Percentiles rank a stretch among this genome's conserved stretches.
Evolutionary conservation across 768 basidiomycete genomes (phyloP).

Genomic region (Xerocomellus amylosporus): DNA sequence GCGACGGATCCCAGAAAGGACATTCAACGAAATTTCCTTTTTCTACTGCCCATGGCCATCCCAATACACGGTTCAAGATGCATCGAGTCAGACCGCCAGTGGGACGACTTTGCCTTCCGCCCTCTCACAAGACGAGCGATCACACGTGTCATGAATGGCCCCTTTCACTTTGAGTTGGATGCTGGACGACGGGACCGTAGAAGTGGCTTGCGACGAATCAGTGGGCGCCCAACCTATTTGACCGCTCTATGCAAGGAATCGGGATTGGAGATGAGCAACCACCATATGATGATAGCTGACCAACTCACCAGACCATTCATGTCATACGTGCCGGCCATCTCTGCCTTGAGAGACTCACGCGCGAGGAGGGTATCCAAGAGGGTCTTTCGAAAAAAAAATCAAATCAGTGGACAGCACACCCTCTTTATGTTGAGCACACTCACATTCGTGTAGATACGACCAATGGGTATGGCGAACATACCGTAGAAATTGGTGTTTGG

Average conservation of each 20-base stretch:
- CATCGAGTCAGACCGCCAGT: background rate
- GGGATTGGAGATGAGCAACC: background rate
- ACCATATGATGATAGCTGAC: no score
- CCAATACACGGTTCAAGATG: background rate
- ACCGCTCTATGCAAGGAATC: no score
- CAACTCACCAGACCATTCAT: background rate
- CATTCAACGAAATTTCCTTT: no score
- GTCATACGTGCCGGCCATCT: no score
- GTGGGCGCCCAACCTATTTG: no score
- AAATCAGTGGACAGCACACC: background rate
- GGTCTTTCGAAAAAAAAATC: conserved; percentile 1
- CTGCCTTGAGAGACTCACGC: no score
- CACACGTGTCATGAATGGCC: no score
- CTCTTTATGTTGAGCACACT: conserved; percentile 4
- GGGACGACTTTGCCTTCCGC: background rate
- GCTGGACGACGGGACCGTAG: no score
- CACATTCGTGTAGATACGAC: conserved; percentile 46
- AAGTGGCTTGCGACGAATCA: no score
- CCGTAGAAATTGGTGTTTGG: conserved; percentile 34
- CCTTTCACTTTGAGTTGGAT: no score
- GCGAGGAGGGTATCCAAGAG: no score
- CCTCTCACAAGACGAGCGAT: background rate
- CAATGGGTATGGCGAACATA: conserved; percentile 41
- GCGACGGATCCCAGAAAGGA: no score
- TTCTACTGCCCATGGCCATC: background rate